These are phyloP conservation scores for Phallus indusiatus DNA, from an alignment of 768 basidiomycete genomes.

Conservation along the genomic window DNA sequence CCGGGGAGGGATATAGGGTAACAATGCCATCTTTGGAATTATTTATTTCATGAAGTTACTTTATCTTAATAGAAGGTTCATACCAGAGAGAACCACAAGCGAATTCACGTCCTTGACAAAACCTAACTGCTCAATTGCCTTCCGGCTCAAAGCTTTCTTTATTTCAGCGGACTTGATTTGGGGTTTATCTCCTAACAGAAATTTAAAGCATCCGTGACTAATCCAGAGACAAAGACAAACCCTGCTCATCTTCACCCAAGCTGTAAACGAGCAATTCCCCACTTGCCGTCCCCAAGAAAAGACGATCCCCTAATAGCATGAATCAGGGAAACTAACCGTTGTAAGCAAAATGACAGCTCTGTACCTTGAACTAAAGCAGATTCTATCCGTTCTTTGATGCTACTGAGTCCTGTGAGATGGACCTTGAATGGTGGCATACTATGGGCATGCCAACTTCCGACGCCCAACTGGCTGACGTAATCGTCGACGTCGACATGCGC, in stretches of 20 bases:
- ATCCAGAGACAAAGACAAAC: neutral
- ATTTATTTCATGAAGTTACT: neutral
- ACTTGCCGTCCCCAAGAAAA: conserved; percentile 54
- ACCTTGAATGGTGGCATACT: conserved; percentile 21
- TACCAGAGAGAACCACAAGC: conserved; percentile 78
- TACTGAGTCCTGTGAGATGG: conserved; percentile 20
- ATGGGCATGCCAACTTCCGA: neutral
- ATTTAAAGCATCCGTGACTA: neutral
- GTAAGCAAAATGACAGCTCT: neutral
- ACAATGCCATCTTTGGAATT: conserved; percentile 51
- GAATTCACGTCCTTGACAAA: conserved; percentile 81
- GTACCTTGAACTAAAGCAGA: conserved; percentile 37
- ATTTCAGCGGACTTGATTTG: conserved; percentile 45
- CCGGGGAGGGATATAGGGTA: conserved; percentile 69
- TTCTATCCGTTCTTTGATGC: conserved; percentile 42
- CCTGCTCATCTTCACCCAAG: conserved; percentile 25
- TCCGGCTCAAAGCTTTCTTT: conserved; percentile 55
- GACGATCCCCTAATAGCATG: conserved; percentile 33
- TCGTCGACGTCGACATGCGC: neutral
- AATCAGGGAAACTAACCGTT: neutral
- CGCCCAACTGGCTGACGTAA: neutral
- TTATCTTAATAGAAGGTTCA: conserved; percentile 11
- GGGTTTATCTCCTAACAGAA: conserved; percentile 19
- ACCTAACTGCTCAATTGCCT: conserved; percentile 80
- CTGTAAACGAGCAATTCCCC: conserved; percentile 49